phyloP scores from a whole-genome alignment of 495 filamentous ascomycete species.

The Xylaria sp. region DNA sequence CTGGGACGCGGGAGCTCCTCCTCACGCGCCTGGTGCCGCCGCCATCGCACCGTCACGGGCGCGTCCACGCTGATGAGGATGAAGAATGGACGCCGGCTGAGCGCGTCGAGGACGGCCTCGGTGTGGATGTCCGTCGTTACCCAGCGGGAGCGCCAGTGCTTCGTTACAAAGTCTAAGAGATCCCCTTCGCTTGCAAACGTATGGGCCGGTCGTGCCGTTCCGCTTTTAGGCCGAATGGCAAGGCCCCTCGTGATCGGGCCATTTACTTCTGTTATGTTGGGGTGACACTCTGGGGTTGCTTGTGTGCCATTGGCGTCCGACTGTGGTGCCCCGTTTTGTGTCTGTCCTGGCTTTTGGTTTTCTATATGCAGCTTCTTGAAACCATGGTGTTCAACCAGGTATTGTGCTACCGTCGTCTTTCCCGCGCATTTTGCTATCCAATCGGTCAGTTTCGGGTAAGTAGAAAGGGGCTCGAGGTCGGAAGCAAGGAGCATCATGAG shows the following conservation, averaged over 20 bases:
- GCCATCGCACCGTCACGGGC: conserved; percentile 82
- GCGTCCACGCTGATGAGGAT: conserved; percentile 91
- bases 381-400: conserved; percentile 76
- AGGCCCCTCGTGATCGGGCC: neutral
- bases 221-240: conserved; percentile 34
- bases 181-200: conserved; percentile 65
- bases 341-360: neutral
- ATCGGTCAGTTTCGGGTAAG: conserved; percentile 31
- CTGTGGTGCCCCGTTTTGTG: neutral
- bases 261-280: conserved; percentile 32
- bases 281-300: conserved; percentile 33
- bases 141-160: conserved; percentile 79
- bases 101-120: conserved; percentile 69
- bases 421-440: conserved; percentile 83
- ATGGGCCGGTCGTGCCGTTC: conserved; percentile 31
- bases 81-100: conserved; percentile 86
- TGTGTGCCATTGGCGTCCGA: conserved; percentile 3
- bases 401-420: conserved; percentile 83
- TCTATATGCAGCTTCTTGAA: conserved; percentile 67
- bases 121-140: conserved; percentile 83
- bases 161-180: conserved; percentile 84
- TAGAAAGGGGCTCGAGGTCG: conserved; percentile 28
- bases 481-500: conserved; percentile 6
- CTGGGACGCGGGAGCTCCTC: conserved; percentile 49
- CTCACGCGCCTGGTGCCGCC: conserved; percentile 59